Percentiles rank a stretch among this genome's conserved stretches.
Evolutionary conservation across 139 green algal species (phyloP).

Genomic region (Chlamydomonas asymmetrica): DNA sequence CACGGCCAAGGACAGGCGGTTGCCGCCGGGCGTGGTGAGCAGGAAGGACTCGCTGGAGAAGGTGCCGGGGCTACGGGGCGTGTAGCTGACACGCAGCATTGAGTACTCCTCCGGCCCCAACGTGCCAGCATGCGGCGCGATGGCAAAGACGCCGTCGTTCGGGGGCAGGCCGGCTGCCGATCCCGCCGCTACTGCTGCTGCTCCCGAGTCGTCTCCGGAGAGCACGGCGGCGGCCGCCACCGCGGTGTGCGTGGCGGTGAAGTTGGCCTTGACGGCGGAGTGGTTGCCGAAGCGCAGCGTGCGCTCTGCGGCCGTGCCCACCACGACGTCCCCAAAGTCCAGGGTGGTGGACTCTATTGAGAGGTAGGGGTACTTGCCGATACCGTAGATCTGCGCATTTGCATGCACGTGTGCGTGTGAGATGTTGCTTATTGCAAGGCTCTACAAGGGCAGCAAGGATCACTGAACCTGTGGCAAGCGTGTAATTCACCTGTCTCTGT

Average conservation of each 20-base stretch:
- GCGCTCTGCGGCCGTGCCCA: constrained; percentile 49
- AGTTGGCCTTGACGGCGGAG: constrained; percentile 58
- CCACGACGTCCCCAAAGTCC: constrained; percentile 67
- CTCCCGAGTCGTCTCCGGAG: not conserved
- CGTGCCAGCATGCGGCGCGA: constrained; percentile 25
- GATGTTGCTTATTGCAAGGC: not conserved
- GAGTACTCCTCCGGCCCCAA: constrained; percentile 53
- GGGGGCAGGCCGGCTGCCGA: too few species aligned
- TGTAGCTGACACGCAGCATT: constrained; percentile 54
- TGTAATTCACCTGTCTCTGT: not conserved
- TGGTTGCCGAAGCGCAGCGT: constrained; percentile 59
- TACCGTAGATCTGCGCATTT: constrained; percentile 50
- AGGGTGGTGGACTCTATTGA: constrained; percentile 41
- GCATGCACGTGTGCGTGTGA: constrained; percentile 2
- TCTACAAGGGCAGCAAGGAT: not conserved
- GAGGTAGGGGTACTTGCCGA: constrained; percentile 75
- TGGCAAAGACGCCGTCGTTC: constrained; percentile 20
- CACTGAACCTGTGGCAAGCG: not conserved
- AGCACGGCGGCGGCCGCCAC: not conserved
- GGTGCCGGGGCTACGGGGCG: constrained; percentile 48
- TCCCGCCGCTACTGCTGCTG: too few species aligned
- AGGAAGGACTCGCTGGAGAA: constrained; percentile 61
- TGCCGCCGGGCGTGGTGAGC: constrained; percentile 59
- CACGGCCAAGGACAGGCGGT: constrained; percentile 44
- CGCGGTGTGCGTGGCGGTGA: constrained; percentile 32